phyloP scores from a whole-genome alignment of 345 rosid species.

The Alliaria petiolata region DNA sequence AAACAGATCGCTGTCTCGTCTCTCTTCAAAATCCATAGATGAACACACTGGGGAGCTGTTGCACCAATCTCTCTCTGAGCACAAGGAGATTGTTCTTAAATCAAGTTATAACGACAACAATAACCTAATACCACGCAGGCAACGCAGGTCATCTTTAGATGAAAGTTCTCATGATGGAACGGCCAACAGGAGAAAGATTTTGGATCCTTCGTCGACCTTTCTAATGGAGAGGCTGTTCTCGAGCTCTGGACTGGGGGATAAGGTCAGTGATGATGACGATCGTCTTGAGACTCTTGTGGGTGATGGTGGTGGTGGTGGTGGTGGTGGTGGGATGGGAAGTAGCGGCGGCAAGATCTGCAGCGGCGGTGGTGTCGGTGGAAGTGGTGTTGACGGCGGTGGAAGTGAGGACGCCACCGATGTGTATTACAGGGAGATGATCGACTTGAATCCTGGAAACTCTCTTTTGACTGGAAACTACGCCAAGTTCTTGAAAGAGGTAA shows the following conservation, averaged over 20 bases:
- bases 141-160: conserved; percentile 25
- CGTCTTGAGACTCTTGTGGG: conserved; percentile 13
- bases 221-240: conserved; percentile 34
- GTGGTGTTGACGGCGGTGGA: conserved; percentile 30
- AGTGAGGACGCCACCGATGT: conserved; percentile 44
- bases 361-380: conserved; percentile 27
- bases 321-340: conserved; percentile 30
- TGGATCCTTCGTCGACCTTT: conserved; percentile 13
- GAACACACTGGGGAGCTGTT: conserved; percentile 27
- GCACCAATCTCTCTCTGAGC: conserved; percentile 26
- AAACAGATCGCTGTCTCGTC: conserved; percentile 39
- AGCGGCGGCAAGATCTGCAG: conserved; percentile 35
- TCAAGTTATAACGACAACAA: neutral
- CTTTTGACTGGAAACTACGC: conserved; percentile 67
- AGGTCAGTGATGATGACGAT: conserved; percentile 12
- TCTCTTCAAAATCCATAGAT: conserved; percentile 30
- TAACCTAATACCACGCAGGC: neutral
- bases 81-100: conserved; percentile 17
- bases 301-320: too few species aligned
- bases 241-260: conserved; percentile 47
- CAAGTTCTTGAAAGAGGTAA: conserved; percentile 69
- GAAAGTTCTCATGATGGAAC: conserved; percentile 2
- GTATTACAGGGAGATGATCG: conserved; percentile 60
- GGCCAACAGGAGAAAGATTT: neutral
- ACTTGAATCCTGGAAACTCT: conserved; percentile 48